Evolutionary conservation across 2,329 filamentous ascomycete genomes (phyloP), one percentile per base, ranked within the genome.

Genomic region (Aspergillus melleus): DNA sequence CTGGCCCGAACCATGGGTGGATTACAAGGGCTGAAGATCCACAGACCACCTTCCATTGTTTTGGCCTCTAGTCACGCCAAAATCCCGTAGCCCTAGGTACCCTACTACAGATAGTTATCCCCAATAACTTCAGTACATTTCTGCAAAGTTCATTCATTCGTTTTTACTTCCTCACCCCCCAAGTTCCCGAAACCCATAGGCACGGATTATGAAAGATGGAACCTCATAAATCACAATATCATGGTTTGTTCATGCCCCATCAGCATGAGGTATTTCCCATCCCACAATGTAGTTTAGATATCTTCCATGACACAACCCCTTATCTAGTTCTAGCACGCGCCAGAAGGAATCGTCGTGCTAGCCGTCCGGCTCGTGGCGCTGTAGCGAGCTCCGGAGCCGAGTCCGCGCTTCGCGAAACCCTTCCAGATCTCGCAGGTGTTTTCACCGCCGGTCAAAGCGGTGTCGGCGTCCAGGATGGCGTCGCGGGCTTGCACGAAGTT

Each of bases 371-470:
- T 20, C 1, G 11, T 22, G 0, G 24, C 4, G 19, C 29, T 58
- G 22, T 61, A 61, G 4, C 26, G 19, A 6, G 62, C 62, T 1
- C 55, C 60, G 9, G 8, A 6, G 3, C 63, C 63, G 8, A 65
- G 16, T 16, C 59, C 61, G 16, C 63, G 57, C 50, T 65, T 65
- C 3, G 63, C 63, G 36, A 65, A 65, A 1, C 44, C 63, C 20
- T 44, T 61, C 63, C 63, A 65, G 22, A 65, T 61, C 53, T 63
- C 61, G 22, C 63, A 65, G 6, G 54, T 39, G 47, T 65, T 65
- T n/a, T 30, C 44, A 1, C 63, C 57, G 2, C 49, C 42, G 6
- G 63, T 65, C 1, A 65, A 55, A 16, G 55, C 57, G 3, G 24
- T 50, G 19, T 65, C 63, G 11, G 61, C 63, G 12, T 65, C 63